phyloP scores from a whole-genome alignment of 177 flowering plant species.

The Vitis hybrid region DNA sequence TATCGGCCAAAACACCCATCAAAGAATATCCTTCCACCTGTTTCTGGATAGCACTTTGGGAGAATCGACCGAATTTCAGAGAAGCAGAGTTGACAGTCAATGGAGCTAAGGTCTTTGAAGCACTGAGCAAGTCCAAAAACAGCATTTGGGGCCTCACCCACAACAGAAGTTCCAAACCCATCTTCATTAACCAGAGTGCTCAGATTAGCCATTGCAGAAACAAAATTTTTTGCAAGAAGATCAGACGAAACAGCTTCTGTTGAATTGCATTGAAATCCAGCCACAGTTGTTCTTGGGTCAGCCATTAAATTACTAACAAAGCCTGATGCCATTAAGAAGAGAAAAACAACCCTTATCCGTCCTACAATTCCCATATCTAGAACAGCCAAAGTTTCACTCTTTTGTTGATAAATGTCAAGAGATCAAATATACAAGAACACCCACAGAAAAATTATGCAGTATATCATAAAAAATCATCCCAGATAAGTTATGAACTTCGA shows the following conservation, averaged over 20 bases:
- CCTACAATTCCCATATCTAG: not conserved
- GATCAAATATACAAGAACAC: not conserved
- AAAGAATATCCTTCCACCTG: constrained; percentile 10
- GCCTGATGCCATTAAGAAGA: not conserved
- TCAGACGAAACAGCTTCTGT: not conserved
- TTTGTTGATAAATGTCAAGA: not conserved
- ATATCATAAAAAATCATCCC: not conserved
- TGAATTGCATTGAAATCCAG: not conserved
- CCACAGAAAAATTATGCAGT: not conserved
- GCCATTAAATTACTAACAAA: constrained; percentile 4
- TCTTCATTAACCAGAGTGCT: not conserved
- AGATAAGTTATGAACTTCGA: not conserved
- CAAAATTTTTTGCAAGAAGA: constrained; percentile 1
- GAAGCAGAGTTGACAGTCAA: constrained; percentile 9
- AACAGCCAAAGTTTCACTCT: not conserved
- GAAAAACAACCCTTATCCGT: not conserved
- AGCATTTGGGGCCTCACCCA: constrained; percentile 5
- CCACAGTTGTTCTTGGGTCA: constrained; percentile 7
- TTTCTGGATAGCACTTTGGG: constrained; percentile 1
- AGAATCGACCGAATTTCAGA: constrained; percentile 7
- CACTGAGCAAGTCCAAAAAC: constrained; percentile 12
- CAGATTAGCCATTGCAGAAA: constrained; percentile 6
- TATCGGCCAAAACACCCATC: constrained; percentile 24
- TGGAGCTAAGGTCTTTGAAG: constrained; percentile 8
- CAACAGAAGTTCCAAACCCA: constrained; percentile 6